Conservation (phyloP, 805 yeast genomes). For the Yarrowia sp. region DNA sequence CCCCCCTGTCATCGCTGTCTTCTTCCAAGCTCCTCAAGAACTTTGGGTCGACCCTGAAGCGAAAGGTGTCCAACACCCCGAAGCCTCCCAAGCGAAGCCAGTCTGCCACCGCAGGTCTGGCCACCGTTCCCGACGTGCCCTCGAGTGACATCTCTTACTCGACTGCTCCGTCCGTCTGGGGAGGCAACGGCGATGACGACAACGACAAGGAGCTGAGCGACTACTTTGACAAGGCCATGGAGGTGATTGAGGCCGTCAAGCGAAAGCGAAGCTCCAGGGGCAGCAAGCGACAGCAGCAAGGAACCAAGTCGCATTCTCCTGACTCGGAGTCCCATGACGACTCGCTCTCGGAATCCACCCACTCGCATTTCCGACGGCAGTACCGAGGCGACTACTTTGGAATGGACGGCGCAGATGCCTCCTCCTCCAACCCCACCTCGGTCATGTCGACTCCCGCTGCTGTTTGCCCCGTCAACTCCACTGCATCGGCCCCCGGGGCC, state of each 20-base stretch:
- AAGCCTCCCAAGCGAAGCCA: conserved; percentile 19
- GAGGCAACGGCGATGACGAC: conserved; percentile 22
- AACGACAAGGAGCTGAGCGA: conserved; percentile 25
- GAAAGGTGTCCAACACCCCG: conserved; percentile 16
- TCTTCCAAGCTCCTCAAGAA: conserved; percentile 22
- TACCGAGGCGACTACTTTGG: conserved; percentile 26
- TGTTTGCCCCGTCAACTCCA: not conserved
- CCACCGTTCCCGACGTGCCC: conserved; percentile 21
- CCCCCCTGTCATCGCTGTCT: conserved; percentile 5
- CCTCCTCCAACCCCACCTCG: conserved; percentile 1
- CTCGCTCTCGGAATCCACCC: conserved; percentile 10
- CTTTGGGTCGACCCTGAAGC: conserved; percentile 19
- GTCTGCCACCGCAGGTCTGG: not conserved
- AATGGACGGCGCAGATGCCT: conserved; percentile 2
- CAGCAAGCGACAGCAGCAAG: conserved; percentile 5
- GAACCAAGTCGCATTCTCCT: not conserved
- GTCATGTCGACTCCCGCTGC: conserved; percentile 20
- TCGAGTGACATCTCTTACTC: not conserved
- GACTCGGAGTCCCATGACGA: conserved; percentile 13
- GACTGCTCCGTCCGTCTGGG: conserved; percentile 4
- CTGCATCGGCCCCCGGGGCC: conserved; percentile 19
- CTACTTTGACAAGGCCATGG: conserved; percentile 27
- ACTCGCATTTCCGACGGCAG: conserved; percentile 17
- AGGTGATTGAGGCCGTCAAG: conserved; percentile 25
- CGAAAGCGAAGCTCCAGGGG: conserved; percentile 14